phyloP scores from a whole-genome alignment of 2,329 filamentous ascomycete species.

The Cyclaneusma minus region DNA sequence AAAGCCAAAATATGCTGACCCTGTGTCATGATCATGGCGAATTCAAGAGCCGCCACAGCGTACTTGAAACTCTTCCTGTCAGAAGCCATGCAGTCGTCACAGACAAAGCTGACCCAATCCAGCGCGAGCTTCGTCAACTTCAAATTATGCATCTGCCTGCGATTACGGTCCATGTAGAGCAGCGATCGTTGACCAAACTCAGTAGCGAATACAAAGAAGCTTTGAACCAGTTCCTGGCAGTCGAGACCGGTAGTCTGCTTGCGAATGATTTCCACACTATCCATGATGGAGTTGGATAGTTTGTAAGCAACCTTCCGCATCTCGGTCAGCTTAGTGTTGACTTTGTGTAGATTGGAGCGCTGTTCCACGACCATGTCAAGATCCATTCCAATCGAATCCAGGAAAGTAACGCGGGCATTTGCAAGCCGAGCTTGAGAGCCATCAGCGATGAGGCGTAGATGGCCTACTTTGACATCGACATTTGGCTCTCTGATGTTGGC shows the following conservation, averaged over 20 bases:
- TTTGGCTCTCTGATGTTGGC: conserved; percentile 61
- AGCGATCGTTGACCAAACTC: conserved; percentile 94
- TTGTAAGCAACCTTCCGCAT: conserved; percentile 95
- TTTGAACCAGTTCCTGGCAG: conserved; percentile 92
- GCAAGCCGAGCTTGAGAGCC: conserved; percentile 66
- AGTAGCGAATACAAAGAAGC: conserved; percentile 96
- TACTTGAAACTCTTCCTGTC: conserved; percentile 95
- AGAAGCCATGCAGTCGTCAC: conserved; percentile 86
- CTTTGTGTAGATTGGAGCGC: conserved; percentile 81
- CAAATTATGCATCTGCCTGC: conserved; percentile 91
- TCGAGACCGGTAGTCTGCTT: conserved; percentile 71
- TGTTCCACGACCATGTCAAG: conserved; percentile 85
- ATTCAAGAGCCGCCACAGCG: conserved; percentile 90
- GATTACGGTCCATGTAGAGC: conserved; percentile 88
- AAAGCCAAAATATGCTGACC: conserved; percentile 87
- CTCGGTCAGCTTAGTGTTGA: conserved; percentile 80
- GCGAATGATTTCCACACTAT: conserved; percentile 87
- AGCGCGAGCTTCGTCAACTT: conserved; percentile 86
- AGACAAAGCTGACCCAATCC: conserved; percentile 97
- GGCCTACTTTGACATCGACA: conserved; percentile 73
- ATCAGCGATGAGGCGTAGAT: conserved; percentile 76
- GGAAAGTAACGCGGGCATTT: conserved; percentile 63
- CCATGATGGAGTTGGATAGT: conserved; percentile 95
- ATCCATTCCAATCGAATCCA: conserved; percentile 66
- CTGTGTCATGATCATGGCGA: conserved; percentile 93